phyloP scores from a whole-genome alignment of 208 protist species.

The Trypanosoma boissoni region DNA sequence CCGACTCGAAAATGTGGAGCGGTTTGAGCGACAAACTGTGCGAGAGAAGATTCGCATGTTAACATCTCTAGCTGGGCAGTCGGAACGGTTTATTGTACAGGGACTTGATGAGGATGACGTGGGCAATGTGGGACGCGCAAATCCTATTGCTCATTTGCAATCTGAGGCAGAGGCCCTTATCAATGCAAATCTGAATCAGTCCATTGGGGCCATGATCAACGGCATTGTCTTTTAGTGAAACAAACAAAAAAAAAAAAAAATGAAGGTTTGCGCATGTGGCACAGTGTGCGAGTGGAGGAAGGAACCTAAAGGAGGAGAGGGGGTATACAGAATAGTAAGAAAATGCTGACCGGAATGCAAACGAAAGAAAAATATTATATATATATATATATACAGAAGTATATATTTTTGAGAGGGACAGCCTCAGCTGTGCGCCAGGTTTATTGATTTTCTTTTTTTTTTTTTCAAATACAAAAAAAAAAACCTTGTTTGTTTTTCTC shows the following conservation, averaged over 20 bases:
- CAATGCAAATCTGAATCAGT: constrained; percentile 75
- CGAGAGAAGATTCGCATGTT: constrained; percentile 73
- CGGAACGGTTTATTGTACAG: constrained; percentile 80
- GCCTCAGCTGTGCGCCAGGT: background rate
- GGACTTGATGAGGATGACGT: constrained; percentile 87
- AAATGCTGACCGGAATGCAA: no score
- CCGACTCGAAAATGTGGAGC: constrained; percentile 67
- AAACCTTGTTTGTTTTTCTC: constrained; percentile 21
- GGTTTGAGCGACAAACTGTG: constrained; percentile 59
- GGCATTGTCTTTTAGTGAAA: constrained; percentile 75
- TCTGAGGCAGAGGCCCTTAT: constrained; percentile 74
- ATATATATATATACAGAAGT: background rate
- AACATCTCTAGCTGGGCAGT: constrained; percentile 64
- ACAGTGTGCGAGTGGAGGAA: background rate
- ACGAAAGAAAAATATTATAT: constrained; percentile 2
- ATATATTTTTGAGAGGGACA: background rate
- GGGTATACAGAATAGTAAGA: background rate
- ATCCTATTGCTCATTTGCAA: constrained; percentile 78
- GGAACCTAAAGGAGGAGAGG: constrained; percentile 1
- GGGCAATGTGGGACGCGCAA: constrained; percentile 78
- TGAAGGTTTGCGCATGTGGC: background rate
- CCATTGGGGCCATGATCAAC: constrained; percentile 88
- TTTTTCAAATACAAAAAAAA: constrained; percentile 10
- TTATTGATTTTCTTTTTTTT: constrained; percentile 5
- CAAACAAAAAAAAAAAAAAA: constrained; percentile 8